Conservation (phyloP, 2,329 filamentous ascomycete species). For the Paracorniculantispora psalliotae region DNA sequence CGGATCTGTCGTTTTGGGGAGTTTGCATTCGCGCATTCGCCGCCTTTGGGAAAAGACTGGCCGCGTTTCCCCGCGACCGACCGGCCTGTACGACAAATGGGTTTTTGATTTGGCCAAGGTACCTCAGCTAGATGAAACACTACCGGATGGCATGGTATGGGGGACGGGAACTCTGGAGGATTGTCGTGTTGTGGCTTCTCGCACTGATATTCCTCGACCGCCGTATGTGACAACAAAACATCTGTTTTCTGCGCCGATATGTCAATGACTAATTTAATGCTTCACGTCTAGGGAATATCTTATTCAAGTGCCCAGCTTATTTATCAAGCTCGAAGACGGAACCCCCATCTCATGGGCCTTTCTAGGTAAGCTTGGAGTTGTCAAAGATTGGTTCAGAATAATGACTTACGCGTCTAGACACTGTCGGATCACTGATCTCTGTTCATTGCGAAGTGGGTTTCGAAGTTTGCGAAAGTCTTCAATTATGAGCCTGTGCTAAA, state of each 20-base stretch:
- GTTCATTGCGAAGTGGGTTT: slow-evolving; percentile 51
- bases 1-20: slow-evolving; percentile 3
- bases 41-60: slow-evolving; percentile 17
- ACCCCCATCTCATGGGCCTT: slow-evolving; percentile 62
- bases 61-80: slow-evolving; percentile 23
- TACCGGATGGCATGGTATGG: slow-evolving; percentile 52
- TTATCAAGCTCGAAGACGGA: slow-evolving; percentile 40
- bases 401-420: slow-evolving; percentile 32
- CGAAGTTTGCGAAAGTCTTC: too few relatives aligned
- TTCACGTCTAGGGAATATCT: slow-evolving; percentile 31
- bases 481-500: not conserved
- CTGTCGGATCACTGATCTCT: slow-evolving; percentile 57
- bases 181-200: slow-evolving; percentile 47
- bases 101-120: slow-evolving; percentile 46
- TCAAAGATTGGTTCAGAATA: not conserved
- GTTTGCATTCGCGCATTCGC: slow-evolving; percentile 6
- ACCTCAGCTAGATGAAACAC: slow-evolving; percentile 26
- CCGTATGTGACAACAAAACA: slow-evolving; percentile 32
- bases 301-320: slow-evolving; percentile 40
- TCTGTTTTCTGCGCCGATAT: not conserved
- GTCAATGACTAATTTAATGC: not conserved
- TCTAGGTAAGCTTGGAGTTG: slow-evolving; percentile 31
- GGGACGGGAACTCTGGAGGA: slow-evolving; percentile 46
- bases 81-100: slow-evolving; percentile 49
- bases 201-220: slow-evolving; percentile 53